phyloP scores from a whole-genome alignment of 2,329 filamentous ascomycete genomes.

The Apiospora arundinis region DNA sequence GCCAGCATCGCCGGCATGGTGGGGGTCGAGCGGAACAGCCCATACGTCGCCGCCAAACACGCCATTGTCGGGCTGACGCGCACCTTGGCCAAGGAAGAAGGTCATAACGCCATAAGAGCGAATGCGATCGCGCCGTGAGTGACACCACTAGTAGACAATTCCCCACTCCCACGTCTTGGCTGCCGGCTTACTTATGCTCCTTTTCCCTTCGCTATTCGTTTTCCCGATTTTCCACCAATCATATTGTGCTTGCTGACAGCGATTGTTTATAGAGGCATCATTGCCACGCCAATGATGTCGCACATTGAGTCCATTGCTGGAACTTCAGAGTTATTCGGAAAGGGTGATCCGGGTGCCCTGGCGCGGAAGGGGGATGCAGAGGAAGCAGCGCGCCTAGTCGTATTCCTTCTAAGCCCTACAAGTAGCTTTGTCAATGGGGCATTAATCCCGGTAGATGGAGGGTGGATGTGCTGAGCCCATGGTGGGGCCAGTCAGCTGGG shows the following conservation, averaged over 20 bases:
- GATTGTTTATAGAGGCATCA: background rate
- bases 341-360: slow-evolving; percentile 20
- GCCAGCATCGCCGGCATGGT: slow-evolving; percentile 45
- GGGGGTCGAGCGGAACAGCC: slow-evolving; percentile 35
- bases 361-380: slow-evolving; percentile 22
- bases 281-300: slow-evolving; percentile 1
- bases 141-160: no score
- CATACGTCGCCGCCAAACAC: slow-evolving; percentile 30
- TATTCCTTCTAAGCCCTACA: slow-evolving; percentile 21
- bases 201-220: background rate
- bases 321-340: slow-evolving; percentile 18
- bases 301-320: background rate
- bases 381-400: slow-evolving; percentile 23
- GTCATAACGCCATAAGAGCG: background rate
- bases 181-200: no score
- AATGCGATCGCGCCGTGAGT: no score
- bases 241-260: background rate
- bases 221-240: background rate
- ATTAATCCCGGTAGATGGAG: slow-evolving; percentile 21
- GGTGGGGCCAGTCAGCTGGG: no score
- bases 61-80: slow-evolving; percentile 26
- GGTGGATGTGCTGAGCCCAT: slow-evolving; percentile 5
- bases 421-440: slow-evolving; percentile 23
- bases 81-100: slow-evolving; percentile 27
- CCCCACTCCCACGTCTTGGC: no score